These are phyloP conservation scores for Cucurbitaria berberidis DNA, from an alignment of 2,329 filamentous ascomycete genomes.

Conservation along the genomic window DNA sequence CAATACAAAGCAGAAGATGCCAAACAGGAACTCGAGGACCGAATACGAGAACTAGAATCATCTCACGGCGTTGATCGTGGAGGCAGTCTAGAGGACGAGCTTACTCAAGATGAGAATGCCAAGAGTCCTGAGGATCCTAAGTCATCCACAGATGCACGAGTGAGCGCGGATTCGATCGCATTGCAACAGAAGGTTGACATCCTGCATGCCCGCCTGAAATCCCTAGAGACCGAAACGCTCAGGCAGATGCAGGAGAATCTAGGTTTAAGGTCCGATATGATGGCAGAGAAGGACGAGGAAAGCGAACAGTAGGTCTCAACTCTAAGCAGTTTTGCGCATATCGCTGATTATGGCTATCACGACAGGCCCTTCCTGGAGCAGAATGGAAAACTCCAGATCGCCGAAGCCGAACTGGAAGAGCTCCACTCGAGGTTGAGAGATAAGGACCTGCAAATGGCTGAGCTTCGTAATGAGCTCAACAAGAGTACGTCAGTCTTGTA, in stretches of 20 bases:
- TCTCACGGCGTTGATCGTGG: constrained; percentile 36
- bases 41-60: constrained; percentile 51
- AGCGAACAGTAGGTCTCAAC: constrained; percentile 35
- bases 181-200: constrained; percentile 51
- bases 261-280: constrained; percentile 46
- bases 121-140: constrained; percentile 33
- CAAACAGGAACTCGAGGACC: constrained; percentile 55
- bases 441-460: constrained; percentile 44
- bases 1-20: constrained; percentile 56
- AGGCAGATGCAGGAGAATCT: constrained; percentile 52
- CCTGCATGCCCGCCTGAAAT: constrained; percentile 43
- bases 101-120: constrained; percentile 40
- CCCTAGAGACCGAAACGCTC: constrained; percentile 49
- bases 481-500: constrained; percentile 29
- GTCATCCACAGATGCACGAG: constrained; percentile 25
- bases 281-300: constrained; percentile 44
- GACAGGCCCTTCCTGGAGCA: constrained; percentile 47
- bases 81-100: constrained; percentile 51
- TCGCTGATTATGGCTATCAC: not conserved
- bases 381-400: constrained; percentile 46
- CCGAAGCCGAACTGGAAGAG: constrained; percentile 44
- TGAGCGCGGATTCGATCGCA: constrained; percentile 45
- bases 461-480: constrained; percentile 46
- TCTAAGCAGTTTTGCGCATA: not conserved
- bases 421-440: constrained; percentile 43